Base-by-base conservation (phyloP, 1,284 basidiomycete species). In the Amylostereum areolatum region DNA sequence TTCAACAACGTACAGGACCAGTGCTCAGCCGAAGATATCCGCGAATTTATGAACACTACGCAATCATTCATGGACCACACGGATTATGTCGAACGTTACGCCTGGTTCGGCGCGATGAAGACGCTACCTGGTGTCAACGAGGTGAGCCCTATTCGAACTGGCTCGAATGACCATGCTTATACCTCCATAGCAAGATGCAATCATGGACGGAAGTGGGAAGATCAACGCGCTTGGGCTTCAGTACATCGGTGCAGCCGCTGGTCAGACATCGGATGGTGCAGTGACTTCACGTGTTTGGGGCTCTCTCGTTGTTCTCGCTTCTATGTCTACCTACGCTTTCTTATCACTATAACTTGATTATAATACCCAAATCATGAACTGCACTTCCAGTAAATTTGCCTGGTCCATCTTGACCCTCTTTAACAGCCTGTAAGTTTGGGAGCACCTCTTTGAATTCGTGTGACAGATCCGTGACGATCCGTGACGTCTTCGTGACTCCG, bases 21-120 rank as follows among this genome's bases (percentile, higher is more conserved):
- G 55, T 69, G 68, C 44, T 66, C 63, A 4, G 53, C 57, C 31
- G 57, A 64, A 33, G 66, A 70, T 46, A 63, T 71, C 42, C 53
- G 64, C n/a, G 46, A 61, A 27, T 70, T 73, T 56, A 65, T 74
- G 67, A 68, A 71, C 51, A 59, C 62, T 5, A 71, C 71, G 4
- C 66, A 69, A 48, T 51, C 58, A 7, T 75, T 67, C 58, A 69
- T 75, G 68, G 69, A 74, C 43, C 53, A 46, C 12, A 67, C 69
- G 2, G 55, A 59, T 24, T 75, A 69, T 67, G 65, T 75, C 11
- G 72, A 75, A 52, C 63, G 72, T 8, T 74, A 73, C 52, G 64
- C 71, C n/a, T 75, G 71, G 70, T 75, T 72, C 50, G 73, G 72
- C 5, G 71, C 70, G 9, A 71, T 72, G 67, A 56, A 58, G 37